Evolutionary conservation across 1,284 basidiomycete species (phyloP).

Genomic region (Tilletiaria anomala): DNA sequence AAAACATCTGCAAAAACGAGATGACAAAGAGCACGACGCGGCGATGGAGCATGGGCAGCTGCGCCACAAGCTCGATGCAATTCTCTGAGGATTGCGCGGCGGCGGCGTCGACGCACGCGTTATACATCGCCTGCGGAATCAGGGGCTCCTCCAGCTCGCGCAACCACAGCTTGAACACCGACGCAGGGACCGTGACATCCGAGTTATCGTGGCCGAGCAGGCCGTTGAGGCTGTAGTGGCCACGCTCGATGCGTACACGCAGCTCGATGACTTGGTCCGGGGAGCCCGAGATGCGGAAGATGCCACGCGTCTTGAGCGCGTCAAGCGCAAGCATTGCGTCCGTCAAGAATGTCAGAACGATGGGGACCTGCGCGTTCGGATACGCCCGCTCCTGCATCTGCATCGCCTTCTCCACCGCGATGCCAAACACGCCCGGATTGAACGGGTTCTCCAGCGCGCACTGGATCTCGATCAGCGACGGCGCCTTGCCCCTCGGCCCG

Average conservation of each 20-base stretch:
- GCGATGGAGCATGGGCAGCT: constrained; percentile 65
- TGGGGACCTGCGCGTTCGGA: constrained; percentile 61
- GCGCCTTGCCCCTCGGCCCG: neutral
- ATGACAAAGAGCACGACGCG: constrained; percentile 70
- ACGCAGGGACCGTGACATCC: constrained; percentile 48
- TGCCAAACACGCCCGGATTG: constrained; percentile 80
- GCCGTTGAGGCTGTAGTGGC: constrained; percentile 69
- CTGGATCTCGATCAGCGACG: constrained; percentile 2
- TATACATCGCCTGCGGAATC: neutral
- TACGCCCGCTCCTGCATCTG: constrained; percentile 68
- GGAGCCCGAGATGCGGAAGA: constrained; percentile 79
- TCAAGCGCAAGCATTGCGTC: constrained; percentile 71
- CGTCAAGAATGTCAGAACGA: constrained; percentile 77
- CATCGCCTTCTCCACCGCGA: constrained; percentile 67
- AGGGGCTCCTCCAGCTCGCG: neutral
- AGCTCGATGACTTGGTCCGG: constrained; percentile 67
- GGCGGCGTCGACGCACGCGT: neutral
- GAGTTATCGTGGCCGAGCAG: constrained; percentile 51
- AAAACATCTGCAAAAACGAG: constrained; percentile 74
- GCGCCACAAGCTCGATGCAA: constrained; percentile 58
- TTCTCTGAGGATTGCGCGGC: too few species aligned
- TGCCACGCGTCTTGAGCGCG: constrained; percentile 68
- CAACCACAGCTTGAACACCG: neutral
- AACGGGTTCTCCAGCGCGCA: constrained; percentile 51
- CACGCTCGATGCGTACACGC: constrained; percentile 71